Percentiles rank a stretch among this genome's conserved stretches.
Evolutionary conservation across 805 yeast genomes (phyloP).

Genomic region (Starmerella tilneyi): DNA sequence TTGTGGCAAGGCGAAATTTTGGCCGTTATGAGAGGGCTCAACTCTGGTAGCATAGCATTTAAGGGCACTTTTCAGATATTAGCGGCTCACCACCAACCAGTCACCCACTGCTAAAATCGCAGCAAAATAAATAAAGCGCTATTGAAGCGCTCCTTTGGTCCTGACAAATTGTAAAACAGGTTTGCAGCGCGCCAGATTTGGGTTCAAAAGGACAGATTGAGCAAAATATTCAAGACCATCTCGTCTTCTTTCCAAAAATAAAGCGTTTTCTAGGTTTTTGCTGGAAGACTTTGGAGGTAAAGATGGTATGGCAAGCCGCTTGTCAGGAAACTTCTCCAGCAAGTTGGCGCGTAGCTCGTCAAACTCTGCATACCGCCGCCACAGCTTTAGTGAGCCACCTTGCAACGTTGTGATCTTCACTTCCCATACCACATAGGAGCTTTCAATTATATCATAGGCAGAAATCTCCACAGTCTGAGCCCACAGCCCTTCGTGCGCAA

Average conservation of each 20-base stretch:
- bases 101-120: too few relatives aligned
- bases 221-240: conserved; percentile 39
- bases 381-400: conserved; percentile 35
- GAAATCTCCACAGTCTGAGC: conserved; percentile 35
- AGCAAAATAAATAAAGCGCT: too few relatives aligned
- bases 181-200: conserved; percentile 31
- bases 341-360: conserved; percentile 39
- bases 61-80: too few relatives aligned
- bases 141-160: background rate
- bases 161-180: conserved; percentile 30
- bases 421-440: conserved; percentile 38
- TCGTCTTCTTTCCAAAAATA: conserved; percentile 34
- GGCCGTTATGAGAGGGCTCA: too few relatives aligned
- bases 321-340: conserved; percentile 32
- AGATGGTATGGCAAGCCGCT: conserved; percentile 35
- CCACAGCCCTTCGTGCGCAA: conserved; percentile 29
- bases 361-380: conserved; percentile 59
- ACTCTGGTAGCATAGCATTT: too few relatives aligned
- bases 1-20: too few relatives aligned
- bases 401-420: conserved; percentile 32
- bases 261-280: conserved; percentile 23
- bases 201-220: conserved; percentile 38
- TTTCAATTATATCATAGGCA: conserved; percentile 36
- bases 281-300: conserved; percentile 39
- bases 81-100: too few relatives aligned